phyloP scores from a whole-genome alignment of 2,329 filamentous ascomycete species.

The Fusarium torreyae region DNA sequence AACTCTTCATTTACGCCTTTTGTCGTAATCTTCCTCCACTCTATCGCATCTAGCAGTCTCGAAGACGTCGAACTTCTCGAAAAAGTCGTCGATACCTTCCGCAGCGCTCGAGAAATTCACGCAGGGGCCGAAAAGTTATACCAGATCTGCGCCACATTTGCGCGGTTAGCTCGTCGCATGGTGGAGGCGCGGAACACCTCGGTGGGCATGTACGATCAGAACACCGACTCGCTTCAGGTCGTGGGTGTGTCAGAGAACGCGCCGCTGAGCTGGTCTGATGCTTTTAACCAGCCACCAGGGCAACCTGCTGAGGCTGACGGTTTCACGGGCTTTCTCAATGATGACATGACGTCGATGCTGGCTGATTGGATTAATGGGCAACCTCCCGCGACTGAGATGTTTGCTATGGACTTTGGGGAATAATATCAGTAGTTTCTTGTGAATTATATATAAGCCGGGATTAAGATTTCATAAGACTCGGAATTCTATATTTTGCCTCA shows the following conservation, averaged over 20 bases:
- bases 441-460: no score
- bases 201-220: slow-evolving; percentile 38
- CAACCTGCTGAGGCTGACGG: neutral
- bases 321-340: slow-evolving; percentile 19
- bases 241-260: slow-evolving; percentile 26
- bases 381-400: slow-evolving; percentile 32
- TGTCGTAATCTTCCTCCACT: slow-evolving; percentile 40
- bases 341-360: slow-evolving; percentile 40
- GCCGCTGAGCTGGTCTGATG: slow-evolving; percentile 20
- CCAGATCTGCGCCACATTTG: slow-evolving; percentile 37
- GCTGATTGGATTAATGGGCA: slow-evolving; percentile 41
- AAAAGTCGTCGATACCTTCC: slow-evolving; percentile 35
- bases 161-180: slow-evolving; percentile 30
- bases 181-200: slow-evolving; percentile 38
- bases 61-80: slow-evolving; percentile 27
- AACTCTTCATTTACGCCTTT: slow-evolving; percentile 43
- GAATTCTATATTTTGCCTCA: no score
- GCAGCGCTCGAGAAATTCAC: slow-evolving; percentile 23
- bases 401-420: slow-evolving; percentile 34
- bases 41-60: slow-evolving; percentile 27
- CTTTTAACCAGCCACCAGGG: neutral
- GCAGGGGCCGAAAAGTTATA: slow-evolving; percentile 36
- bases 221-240: slow-evolving; percentile 32
- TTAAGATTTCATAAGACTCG: no score
- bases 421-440: neutral